phyloP scores from a whole-genome alignment of 176 grass and related monocot genomes.

The Bromus sterilis region DNA sequence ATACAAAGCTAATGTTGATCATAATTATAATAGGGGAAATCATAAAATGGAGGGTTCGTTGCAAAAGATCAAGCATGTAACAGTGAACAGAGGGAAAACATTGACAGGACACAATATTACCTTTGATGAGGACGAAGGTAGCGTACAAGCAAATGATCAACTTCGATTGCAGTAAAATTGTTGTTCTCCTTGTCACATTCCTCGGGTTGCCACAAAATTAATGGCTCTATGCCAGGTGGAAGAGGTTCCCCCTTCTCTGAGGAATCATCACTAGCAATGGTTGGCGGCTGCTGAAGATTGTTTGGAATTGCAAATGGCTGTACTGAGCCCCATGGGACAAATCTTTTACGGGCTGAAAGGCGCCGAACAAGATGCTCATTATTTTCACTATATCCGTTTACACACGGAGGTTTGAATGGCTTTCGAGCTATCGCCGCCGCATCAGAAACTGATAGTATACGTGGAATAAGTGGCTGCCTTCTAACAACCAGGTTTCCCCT shows the following conservation, averaged over 20 bases:
- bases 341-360: slow-evolving; percentile 81
- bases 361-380: slow-evolving; percentile 68
- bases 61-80: neutral
- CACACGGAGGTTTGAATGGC: slow-evolving; percentile 84
- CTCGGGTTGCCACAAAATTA: slow-evolving; percentile 77
- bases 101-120: slow-evolving; percentile 30
- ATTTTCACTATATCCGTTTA: slow-evolving; percentile 57
- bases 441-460: slow-evolving; percentile 89
- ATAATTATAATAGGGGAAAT: neutral
- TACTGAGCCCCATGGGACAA: slow-evolving; percentile 72
- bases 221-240: slow-evolving; percentile 86
- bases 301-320: slow-evolving; percentile 45
- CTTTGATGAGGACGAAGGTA: slow-evolving; percentile 95
- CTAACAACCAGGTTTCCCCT: slow-evolving; percentile 83
- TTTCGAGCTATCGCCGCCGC: slow-evolving; percentile 73
- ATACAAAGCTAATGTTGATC: neutral
- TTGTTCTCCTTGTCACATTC: slow-evolving; percentile 56
- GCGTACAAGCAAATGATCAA: slow-evolving; percentile 74
- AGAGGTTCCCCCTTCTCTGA: slow-evolving; percentile 55
- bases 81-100: neutral
- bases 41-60: neutral
- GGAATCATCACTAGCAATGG: slow-evolving; percentile 29
- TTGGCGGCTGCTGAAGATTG: slow-evolving; percentile 38
- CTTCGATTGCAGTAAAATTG: slow-evolving; percentile 46
- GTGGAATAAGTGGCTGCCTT: slow-evolving; percentile 85